Base-by-base conservation (phyloP, 192 early-diverging fungal species). In the Backusella circina region DNA sequence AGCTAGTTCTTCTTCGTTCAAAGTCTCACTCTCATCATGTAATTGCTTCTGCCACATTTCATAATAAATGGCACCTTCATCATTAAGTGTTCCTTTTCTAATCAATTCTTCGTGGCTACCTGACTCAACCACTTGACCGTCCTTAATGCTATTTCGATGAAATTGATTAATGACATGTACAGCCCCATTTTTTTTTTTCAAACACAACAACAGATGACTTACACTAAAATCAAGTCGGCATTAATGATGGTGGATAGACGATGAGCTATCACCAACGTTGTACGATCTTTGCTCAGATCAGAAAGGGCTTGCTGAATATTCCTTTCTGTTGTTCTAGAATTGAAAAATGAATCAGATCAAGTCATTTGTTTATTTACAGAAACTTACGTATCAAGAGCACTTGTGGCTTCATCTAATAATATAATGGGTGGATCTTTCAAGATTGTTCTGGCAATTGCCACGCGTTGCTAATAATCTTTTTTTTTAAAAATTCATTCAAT, bases 21-120 rank as follows among this genome's bases (percentile, higher is more conserved):
- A 26, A 7, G 65, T 70, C 26, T 80, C 75, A 21, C 67, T 74
- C 10, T 91, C 88, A 70, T 95, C 93, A 4, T 84, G 81, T 39
- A 93, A 84, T 88, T 98, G 96, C 76, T 94, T 92, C 76, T 92
- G 91, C 97, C 96, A 97, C 94, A 97, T 95, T 70, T 91, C 88
- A 73, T 89, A 93, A 76, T 98, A 97, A 2, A 93, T 87, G 5
- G 92, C 93, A 79, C 82, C 84, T 72, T 80, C 78, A 18, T 75
- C 77, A 18, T 81, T 82, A 1, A 30, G 75, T 0, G 79, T 54
- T 0, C 84, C 89, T 66, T 80, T 57, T 35, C 57, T 77, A 15
- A 98, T 82, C 39, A 98, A 82, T 77, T 95, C 90, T 16, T 86
- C 76, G 71, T 97, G 96, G 7, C 87, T 92, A 47, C 97, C 97